phyloP scores from a whole-genome alignment of 768 basidiomycete genomes.

The Hericium rajendrae region DNA sequence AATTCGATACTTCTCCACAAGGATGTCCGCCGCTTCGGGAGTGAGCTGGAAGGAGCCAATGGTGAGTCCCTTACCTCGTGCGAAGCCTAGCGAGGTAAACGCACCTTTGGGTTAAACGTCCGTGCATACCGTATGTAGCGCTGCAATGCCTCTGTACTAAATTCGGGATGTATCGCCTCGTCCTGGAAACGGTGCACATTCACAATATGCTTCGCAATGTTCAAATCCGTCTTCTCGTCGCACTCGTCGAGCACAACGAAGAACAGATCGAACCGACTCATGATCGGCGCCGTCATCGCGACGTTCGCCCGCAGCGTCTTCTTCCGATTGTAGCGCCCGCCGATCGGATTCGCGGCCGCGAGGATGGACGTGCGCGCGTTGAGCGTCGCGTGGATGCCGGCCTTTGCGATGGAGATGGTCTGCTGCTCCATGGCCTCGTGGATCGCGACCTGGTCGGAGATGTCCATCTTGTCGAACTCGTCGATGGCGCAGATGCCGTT shows the following conservation, averaged over 20 bases:
- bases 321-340: constrained; percentile 93
- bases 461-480: constrained; percentile 99
- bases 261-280: constrained; percentile 97
- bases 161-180: constrained; percentile 92
- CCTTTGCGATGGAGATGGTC: constrained; percentile 98
- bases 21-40: constrained; percentile 80
- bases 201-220: constrained; percentile 94
- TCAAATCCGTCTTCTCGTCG: constrained; percentile 83
- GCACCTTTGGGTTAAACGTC: constrained; percentile 95
- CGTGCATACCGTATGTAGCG: constrained; percentile 94
- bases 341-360: constrained; percentile 96
- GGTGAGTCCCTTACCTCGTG: neutral
- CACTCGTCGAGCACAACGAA: constrained; percentile 98
- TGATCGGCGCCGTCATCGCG: constrained; percentile 96
- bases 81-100: constrained; percentile 9
- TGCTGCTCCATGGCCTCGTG: constrained; percentile 99
- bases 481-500: constrained; percentile 99
- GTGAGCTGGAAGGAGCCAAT: constrained; percentile 53
- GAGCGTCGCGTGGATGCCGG: constrained; percentile 96
- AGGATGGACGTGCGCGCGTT: constrained; percentile 97
- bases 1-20: constrained; percentile 92
- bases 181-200: constrained; percentile 95
- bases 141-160: constrained; percentile 93
- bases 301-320: constrained; percentile 86
- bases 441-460: constrained; percentile 96